Evolutionary conservation across 2,329 filamentous ascomycete genomes (phyloP).

Genomic region (Talaromyces amestolkiae): DNA sequence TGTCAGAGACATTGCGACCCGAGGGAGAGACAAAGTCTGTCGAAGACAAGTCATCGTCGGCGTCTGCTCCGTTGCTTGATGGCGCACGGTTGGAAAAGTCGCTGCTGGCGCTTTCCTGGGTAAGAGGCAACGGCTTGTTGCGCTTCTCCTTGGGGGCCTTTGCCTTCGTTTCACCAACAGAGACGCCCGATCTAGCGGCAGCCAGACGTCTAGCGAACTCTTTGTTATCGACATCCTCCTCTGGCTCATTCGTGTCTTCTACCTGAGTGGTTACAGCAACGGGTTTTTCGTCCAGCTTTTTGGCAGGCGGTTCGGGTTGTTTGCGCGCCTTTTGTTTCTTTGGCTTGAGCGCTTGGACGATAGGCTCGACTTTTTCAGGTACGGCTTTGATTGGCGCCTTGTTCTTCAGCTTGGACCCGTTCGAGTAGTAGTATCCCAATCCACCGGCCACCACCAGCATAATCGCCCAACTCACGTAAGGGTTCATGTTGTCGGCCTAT

Average conservation of each 20-base stretch:
- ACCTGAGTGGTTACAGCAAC: conserved; percentile 29
- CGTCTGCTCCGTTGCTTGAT: conserved; percentile 70
- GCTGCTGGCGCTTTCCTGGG: conserved; percentile 47
- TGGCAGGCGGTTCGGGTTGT: conserved; percentile 29
- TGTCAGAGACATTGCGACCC: conserved; percentile 76
- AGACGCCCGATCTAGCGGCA: conserved; percentile 67
- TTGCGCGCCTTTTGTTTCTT: conserved; percentile 41
- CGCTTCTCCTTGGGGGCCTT: conserved; percentile 64
- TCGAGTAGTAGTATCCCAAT: conserved; percentile 44
- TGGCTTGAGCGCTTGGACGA: conserved; percentile 38
- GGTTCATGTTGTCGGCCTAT: conserved; percentile 35
- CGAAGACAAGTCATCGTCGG: conserved; percentile 76
- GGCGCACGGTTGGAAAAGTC: conserved; percentile 59
- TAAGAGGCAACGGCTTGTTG: conserved; percentile 54
- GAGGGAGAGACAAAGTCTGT: conserved; percentile 52
- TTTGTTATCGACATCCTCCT: conserved; percentile 65
- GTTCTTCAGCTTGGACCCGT: conserved; percentile 33
- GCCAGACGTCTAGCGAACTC: conserved; percentile 75
- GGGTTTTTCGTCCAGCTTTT: conserved; percentile 29
- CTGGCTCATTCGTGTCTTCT: conserved; percentile 51
- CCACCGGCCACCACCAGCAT: conserved; percentile 42
- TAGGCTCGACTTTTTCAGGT: conserved; percentile 36
- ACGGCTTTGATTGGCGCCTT: conserved; percentile 31
- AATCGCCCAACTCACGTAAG: conserved; percentile 46
- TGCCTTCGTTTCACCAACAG: conserved; percentile 45